Evolutionary conservation across 176 grass and related monocot species (phyloP).

Genomic region (Juncus effusus): DNA sequence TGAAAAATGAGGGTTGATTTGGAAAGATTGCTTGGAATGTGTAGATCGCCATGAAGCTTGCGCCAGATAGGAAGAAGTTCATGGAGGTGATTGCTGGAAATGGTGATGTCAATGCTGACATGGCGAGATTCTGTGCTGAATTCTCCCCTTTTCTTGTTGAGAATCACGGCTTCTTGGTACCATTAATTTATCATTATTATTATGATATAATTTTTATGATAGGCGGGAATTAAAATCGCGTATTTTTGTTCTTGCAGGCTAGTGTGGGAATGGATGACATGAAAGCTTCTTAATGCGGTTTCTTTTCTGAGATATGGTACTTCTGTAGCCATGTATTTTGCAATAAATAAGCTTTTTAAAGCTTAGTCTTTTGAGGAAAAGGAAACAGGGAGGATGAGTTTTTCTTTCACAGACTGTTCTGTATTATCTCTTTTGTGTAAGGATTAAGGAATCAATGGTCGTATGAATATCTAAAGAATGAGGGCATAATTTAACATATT

Average conservation of each 20-base stretch:
- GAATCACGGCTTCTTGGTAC: conserved; percentile 84
- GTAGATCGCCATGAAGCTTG: conserved; percentile 92
- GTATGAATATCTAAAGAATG: too few species aligned
- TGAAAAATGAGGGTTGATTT: background rate
- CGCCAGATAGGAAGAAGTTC: conserved; percentile 89
- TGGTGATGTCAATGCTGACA: conserved; percentile 82
- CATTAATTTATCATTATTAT: background rate
- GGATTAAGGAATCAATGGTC: too few species aligned
- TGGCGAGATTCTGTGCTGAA: conserved; percentile 79
- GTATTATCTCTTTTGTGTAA: too few species aligned
- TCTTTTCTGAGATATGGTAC: background rate
- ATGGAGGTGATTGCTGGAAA: conserved; percentile 80
- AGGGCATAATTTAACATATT: too few species aligned
- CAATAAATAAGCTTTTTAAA: background rate
- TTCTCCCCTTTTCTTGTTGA: conserved; percentile 78
- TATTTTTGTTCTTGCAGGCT: conserved; percentile 49
- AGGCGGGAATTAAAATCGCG: background rate
- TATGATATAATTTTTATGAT: background rate
- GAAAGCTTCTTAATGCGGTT: conserved; percentile 66
- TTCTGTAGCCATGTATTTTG: background rate
- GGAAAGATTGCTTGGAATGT: background rate
- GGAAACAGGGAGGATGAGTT: background rate
- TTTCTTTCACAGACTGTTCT: too few species aligned
- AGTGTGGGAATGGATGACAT: conserved; percentile 80
- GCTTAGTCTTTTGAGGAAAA: conserved; percentile 6